These are phyloP conservation scores for Cicer pinnatifidum DNA, from an alignment of 306 rosid species.

Conservation along the genomic window DNA sequence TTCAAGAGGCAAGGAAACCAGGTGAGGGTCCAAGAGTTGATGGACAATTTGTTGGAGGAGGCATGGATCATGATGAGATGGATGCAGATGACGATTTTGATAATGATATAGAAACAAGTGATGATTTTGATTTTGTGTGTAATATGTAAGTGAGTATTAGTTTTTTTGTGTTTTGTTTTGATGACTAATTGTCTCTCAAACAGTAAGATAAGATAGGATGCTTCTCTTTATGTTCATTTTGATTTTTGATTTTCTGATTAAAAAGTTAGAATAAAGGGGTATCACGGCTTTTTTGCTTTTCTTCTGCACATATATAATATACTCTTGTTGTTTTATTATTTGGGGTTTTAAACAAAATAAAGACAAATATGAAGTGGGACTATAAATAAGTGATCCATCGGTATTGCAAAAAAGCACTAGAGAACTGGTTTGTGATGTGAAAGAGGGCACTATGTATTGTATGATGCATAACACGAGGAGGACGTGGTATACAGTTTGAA, in stretches of 20 bases:
- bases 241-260: neutral
- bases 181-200: constrained; percentile 27
- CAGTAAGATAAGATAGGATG: constrained; percentile 7
- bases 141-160: constrained; percentile 51
- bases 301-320: neutral
- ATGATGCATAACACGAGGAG: neutral
- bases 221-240: neutral
- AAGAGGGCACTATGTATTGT: neutral
- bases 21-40: constrained; percentile 60
- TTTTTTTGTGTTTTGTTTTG: constrained; percentile 46
- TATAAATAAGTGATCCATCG: constrained; percentile 9
- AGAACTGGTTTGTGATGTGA: constrained; percentile 7
- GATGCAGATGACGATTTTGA: constrained; percentile 80
- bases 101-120: constrained; percentile 81
- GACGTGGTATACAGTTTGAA: neutral
- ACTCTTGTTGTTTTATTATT: neutral
- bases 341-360: neutral
- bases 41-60: constrained; percentile 70
- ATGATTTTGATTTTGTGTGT: constrained; percentile 76
- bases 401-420: neutral
- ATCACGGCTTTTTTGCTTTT: neutral
- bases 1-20: constrained; percentile 76
- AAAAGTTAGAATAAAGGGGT: constrained; percentile 35
- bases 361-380: neutral
- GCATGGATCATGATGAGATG: constrained; percentile 82